Evolutionary conservation across 352 stramenopile genomes (phyloP), one percentile per base, ranked within the genome.

Genomic region (Globisporangium perplexum): DNA sequence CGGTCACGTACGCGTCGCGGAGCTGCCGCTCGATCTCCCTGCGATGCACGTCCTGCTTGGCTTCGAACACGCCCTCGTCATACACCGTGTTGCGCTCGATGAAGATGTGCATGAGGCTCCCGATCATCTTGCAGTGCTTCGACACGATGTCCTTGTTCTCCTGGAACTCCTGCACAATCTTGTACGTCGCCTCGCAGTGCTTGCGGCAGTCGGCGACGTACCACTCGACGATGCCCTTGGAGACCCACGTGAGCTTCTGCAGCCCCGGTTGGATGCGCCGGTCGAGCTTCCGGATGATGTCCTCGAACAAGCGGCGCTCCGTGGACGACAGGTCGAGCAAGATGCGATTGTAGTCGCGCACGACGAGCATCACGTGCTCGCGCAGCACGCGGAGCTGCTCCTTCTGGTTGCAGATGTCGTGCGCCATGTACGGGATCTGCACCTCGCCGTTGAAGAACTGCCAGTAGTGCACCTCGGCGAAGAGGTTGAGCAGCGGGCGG

Each of bases 271-370:
- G 72, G 35, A 98, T 96, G 3, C 90, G 77, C 14, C 91, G 88
- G 66, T 98, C 95, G 18, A 98, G 80, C 33, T 94, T 90, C 12
- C 91, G 88, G 45, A 98, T 97, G 51, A 97, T 96, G 56, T 98
- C 90, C 60, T 96, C 77, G 68, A 98, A 98, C 4, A 98, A 57
- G 7, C 88, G 71, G 24, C 90, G 79, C 65, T 98, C 93, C 0
- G 92, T 96, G 0, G 80, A 82, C 7, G 75, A 86, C 15, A 98
- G 58, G 26, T 97, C 86, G n/a, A 95, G 57, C 22, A 98, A 68
- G 50, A 98, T 98, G 20, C 83, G 79, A 62, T 98, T 98, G 68
- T 98, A 98, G 44, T 97, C 93, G 3, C 90, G 81, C 11, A 98
- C 92, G 22, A 98, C 88, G 0, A 96, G 77, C 88, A 98, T 97